phyloP scores from a whole-genome alignment of 192 early-diverging fungal genomes.

The Backusella macrospora region DNA sequence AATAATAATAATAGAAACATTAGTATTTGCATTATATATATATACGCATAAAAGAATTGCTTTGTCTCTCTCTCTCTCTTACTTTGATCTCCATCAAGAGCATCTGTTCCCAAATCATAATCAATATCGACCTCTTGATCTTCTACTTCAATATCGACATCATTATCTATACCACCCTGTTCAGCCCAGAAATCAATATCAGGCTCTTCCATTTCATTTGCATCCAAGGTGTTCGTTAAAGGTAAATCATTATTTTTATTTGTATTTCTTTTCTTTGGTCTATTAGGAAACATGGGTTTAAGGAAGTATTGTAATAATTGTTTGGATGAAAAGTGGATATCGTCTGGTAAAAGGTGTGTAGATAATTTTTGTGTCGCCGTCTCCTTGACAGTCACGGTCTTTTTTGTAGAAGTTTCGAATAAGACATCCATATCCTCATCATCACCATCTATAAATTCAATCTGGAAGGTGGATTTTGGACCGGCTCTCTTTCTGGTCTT shows the following conservation, averaged over 20 bases:
- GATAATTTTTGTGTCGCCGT: conserved; percentile 45
- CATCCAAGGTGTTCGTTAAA: background rate
- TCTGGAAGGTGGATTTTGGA: conserved; percentile 17
- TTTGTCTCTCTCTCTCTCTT: background rate
- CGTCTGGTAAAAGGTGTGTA: conserved; percentile 79
- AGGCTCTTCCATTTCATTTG: conserved; percentile 32
- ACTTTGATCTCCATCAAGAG: conserved; percentile 35
- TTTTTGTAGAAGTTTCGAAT: conserved; percentile 64
- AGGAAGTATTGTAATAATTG: conserved; percentile 55
- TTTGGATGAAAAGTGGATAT: conserved; percentile 68
- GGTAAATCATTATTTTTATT: background rate
- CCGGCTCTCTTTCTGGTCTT: conserved; percentile 14
- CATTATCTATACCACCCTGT: conserved; percentile 19
- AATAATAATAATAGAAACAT: background rate
- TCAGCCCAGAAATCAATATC: conserved; percentile 52
- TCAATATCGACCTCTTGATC: conserved; percentile 32
- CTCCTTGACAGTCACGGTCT: conserved; percentile 48
- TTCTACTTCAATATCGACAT: background rate
- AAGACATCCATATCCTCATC: conserved; percentile 63
- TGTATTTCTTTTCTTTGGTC: background rate
- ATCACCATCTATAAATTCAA: conserved; percentile 39
- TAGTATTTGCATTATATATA: background rate
- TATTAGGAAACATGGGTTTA: conserved; percentile 47
- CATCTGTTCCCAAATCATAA: conserved; percentile 27
- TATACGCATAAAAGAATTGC: background rate